Evolutionary conservation across 495 filamentous ascomycete genomes (phyloP).

Genomic region (Daldinia grandis): DNA sequence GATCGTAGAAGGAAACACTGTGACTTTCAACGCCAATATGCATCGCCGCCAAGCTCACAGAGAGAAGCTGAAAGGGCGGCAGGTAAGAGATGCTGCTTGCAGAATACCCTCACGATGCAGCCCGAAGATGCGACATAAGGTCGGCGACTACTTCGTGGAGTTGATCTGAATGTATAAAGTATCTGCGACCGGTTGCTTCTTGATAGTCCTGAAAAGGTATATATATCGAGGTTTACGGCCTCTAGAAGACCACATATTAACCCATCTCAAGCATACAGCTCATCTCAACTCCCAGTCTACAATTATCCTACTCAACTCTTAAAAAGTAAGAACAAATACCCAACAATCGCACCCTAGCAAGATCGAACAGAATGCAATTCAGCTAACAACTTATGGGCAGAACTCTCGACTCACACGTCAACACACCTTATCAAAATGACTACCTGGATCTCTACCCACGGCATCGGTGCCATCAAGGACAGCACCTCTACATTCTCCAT

Average conservation of each 20-base stretch:
- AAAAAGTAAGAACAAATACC: not conserved
- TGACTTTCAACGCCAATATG: not conserved
- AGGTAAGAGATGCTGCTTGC: not conserved
- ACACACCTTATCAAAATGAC: not conserved
- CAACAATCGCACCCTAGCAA: not conserved
- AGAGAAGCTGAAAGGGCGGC: not conserved
- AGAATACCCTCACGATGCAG: not conserved
- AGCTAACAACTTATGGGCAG: not conserved
- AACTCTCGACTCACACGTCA: not conserved
- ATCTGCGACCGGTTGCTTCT: not conserved
- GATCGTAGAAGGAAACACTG: not conserved
- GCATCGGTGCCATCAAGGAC: conserved; percentile 13
- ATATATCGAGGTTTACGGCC: not conserved
- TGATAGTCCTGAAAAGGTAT: not conserved
- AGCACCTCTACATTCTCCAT: not conserved
- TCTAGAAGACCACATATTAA: not conserved
- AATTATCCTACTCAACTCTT: not conserved
- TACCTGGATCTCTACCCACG: conserved; percentile 9
- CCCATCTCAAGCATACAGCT: not conserved
- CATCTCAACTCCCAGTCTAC: not conserved
- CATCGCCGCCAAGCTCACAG: not conserved
- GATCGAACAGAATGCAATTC: not conserved
- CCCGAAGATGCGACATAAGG: not conserved
- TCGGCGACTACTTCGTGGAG: not conserved
- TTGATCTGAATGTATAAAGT: not conserved